Evolutionary conservation across 2,329 filamentous ascomycete genomes (phyloP), one percentile per base, ranked within the genome.

Genomic region (Botrytis elliptica): DNA sequence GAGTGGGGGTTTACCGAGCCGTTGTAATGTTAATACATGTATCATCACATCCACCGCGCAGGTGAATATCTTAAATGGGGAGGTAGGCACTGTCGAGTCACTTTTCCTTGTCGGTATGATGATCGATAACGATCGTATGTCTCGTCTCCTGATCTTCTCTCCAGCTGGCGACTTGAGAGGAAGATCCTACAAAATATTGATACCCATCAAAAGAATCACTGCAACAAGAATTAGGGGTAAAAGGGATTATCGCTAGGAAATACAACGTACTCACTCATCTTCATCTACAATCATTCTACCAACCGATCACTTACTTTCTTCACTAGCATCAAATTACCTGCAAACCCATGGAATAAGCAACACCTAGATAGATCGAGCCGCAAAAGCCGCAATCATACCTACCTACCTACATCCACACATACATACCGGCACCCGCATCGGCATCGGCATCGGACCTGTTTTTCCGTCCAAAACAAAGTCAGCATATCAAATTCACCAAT

Each of bases 1-100:
- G 60, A 42, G 36, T 63, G 60, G 36, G 36, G 36, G 60, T 22
- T 63, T 63, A 63, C 60, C 60, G 36, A 63, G 60, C 36, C 60
- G 36, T 40, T 16, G 38, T 40, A 25, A 25, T 63, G 36, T 25
- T n/a, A 25, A 38, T 62, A 62, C 33, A 33, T 36, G 16, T 20
- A 55, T 55, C 52, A 57, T 36, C 29, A 60, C 29, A 60, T 36
- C 57, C 57, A 60, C 36, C 55, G 22, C 33, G 57, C n/a, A 20
- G 20, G 33, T 38, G 59, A 16, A 38, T 62, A 36, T 33, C 59
- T 60, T 20, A 60, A 60, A 20, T 38, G 20, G 18, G 29, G 16
- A 36, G 29, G 16, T 59, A 20, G 25, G 25, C 52, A 55, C 52
- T 29, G 1, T 16, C 25, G 52, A 55, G 52, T 25, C 25, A 55